A percentile compares a stretch with the other conserved stretches of the same genome.
These are phyloP conservation scores for Aureobasidium sp. DNA, from an alignment of 2,329 filamentous ascomycete species.

Conservation along the genomic window DNA sequence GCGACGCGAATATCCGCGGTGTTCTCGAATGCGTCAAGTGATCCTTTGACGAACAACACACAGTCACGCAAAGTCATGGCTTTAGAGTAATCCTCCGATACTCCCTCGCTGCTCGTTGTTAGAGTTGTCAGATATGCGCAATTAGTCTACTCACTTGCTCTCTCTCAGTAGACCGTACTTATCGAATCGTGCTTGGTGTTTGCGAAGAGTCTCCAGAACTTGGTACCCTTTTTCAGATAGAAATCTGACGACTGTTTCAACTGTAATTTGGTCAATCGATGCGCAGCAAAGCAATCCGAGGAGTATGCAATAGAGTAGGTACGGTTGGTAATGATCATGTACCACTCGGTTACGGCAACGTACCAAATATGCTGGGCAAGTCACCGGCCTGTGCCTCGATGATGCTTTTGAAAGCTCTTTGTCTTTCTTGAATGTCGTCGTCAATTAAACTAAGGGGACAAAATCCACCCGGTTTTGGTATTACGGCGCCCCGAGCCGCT, in stretches of 20 bases:
- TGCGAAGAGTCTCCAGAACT: slow-evolving; percentile 32
- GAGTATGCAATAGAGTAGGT: neutral
- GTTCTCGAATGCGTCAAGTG: slow-evolving; percentile 20
- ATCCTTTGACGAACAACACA: slow-evolving; percentile 34
- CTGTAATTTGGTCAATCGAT: neutral
- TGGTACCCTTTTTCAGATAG: slow-evolving; percentile 27
- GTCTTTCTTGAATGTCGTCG: slow-evolving; percentile 22
- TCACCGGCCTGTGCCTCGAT: slow-evolving; percentile 16
- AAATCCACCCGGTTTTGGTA: slow-evolving; percentile 16
- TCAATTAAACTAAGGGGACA: slow-evolving; percentile 37
- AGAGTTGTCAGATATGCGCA: neutral
- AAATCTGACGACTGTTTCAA: slow-evolving; percentile 21
- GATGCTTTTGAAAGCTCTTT: slow-evolving; percentile 20
- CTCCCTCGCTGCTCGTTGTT: slow-evolving; percentile 18
- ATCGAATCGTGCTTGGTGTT: slow-evolving; percentile 34
- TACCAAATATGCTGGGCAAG: neutral
- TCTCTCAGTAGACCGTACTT: slow-evolving; percentile 26
- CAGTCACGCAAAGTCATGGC: slow-evolving; percentile 45
- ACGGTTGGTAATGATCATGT: neutral
- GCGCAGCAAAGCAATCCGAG: neutral
- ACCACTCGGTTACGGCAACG: neutral
- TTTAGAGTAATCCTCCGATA: slow-evolving; percentile 25
- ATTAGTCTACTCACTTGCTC: neutral
- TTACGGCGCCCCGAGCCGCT: neutral
- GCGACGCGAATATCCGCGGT: slow-evolving; percentile 36